These are phyloP conservation scores for Pythium dissotocum DNA, from an alignment of 352 stramenopile genomes.

Conservation along the genomic window DNA sequence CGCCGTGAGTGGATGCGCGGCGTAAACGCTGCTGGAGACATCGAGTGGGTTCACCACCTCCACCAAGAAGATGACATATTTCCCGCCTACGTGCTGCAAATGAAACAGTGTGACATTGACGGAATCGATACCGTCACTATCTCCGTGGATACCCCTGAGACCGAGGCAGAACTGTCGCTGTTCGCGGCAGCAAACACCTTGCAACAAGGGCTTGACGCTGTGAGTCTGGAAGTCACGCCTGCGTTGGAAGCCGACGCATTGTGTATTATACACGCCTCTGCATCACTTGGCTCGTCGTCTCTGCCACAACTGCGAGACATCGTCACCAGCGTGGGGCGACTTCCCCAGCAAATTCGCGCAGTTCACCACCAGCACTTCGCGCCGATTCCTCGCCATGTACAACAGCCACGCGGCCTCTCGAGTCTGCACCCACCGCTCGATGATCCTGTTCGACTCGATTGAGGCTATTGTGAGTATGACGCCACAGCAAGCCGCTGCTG, in stretches of 20 bases:
- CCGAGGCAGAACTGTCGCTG: not conserved
- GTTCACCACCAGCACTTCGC: slow-evolving; percentile 19
- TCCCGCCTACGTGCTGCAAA: slow-evolving; percentile 13
- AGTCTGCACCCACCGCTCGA: slow-evolving; percentile 6
- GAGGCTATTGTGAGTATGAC: slow-evolving; percentile 5
- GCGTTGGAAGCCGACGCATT: slow-evolving; percentile 9
- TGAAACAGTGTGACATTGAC: not conserved
- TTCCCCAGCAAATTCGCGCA: slow-evolving; percentile 26
- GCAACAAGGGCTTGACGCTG: not conserved
- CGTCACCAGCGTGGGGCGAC: slow-evolving; percentile 8
- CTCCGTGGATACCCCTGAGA: not conserved
- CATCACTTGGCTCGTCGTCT: not conserved
- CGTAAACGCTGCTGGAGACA: not conserved
- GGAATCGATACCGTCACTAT: not conserved
- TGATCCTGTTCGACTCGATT: slow-evolving; percentile 20
- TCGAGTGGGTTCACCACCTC: slow-evolving; percentile 19
- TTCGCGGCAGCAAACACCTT: not conserved
- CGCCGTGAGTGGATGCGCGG: slow-evolving; percentile 22
- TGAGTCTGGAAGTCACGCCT: not conserved
- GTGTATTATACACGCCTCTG: not conserved
- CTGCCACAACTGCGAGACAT: not conserved
- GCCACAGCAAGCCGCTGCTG: not conserved
- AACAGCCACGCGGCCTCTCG: slow-evolving; percentile 4
- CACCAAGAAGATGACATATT: not conserved
- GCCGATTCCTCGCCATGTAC: slow-evolving; percentile 8